Evolutionary conservation across 331 rosid species (phyloP).

Genomic region (Pyrus hybrid): DNA sequence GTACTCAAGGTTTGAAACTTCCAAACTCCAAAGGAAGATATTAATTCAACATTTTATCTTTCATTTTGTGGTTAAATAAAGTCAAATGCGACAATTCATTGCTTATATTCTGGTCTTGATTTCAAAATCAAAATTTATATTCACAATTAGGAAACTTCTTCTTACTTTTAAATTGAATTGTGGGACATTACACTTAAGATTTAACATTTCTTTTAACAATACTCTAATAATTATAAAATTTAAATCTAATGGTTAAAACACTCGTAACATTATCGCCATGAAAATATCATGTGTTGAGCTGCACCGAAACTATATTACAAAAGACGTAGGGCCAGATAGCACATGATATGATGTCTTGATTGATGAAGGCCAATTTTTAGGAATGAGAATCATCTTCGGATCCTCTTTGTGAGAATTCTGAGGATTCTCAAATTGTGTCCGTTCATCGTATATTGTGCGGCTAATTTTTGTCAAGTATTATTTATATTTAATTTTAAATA

Average conservation of each 20-base stretch:
- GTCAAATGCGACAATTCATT: no score
- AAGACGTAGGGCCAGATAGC: neutral
- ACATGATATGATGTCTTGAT: neutral
- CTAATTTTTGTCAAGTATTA: no score
- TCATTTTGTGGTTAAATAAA: neutral
- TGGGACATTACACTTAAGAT: no score
- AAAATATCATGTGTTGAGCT: neutral
- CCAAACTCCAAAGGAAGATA: neutral
- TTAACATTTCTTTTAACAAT: no score
- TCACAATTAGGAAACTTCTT: neutral
- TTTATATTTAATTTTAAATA: no score
- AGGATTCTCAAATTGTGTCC: rapidly evolving
- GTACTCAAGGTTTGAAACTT: neutral
- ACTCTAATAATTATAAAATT: no score
- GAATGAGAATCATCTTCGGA: rapidly evolving
- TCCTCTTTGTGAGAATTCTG: rapidly evolving
- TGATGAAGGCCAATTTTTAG: neutral
- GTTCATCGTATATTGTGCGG: rapidly evolving
- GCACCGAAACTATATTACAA: neutral
- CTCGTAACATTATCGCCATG: no score
- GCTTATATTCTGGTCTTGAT: no score
- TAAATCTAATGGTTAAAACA: no score
- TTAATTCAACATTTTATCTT: neutral
- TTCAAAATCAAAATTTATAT: no score
- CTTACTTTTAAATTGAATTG: no score